Evolutionary conservation across 495 filamentous ascomycete genomes (phyloP), one percentile per base, ranked within the genome.

Genomic region (Hypoxylon subgilvum): DNA sequence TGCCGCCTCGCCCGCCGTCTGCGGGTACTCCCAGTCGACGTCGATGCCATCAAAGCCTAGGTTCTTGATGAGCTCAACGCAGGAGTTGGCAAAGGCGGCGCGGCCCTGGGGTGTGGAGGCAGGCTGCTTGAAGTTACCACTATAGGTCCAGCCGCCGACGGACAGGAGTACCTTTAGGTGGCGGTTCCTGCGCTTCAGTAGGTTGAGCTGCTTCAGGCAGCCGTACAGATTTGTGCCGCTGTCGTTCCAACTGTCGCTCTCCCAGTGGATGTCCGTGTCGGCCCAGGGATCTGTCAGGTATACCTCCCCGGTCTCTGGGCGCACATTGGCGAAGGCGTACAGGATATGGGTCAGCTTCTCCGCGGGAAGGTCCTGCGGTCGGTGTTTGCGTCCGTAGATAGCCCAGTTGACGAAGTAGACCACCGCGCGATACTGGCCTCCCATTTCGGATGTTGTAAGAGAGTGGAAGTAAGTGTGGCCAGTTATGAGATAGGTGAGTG

Each of bases 111-210:
- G 74, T 0, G 84, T 88, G 1, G 84, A 86, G 3, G 88, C 84
- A 0, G 92, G 89, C 31, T 79, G 79, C 14, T 83, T 79, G 69
- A 99, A 96, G 73, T 96, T 95, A 67, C 83, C 72, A 44, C 88
- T 90, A 71, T 97, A 97, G 0, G 92, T 96, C 94, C 95, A 97
- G 22, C 94, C 94, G 54, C 94, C 94, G 59, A 99, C 94, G 39
- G 90, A 95, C 9, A 99, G 84, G 7, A 97, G 80, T 4, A 96
- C 81, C 74, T 97, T 97, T 38, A 98, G 76, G 69, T 95, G 86
- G 47, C 94, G 86, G 73, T 97, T 86, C 53, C 83, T 77, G 67
- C 88, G 88, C 81, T 98, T 98, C 28, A 93, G 84, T 19, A 98
- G 79, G 74, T 87, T 91, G 16, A 98, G 84, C 76, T 97, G 94